Evolutionary conservation across 345 rosid species (phyloP), one percentile per base, ranked within the genome.

Genomic region (Laguncularia racemosa): DNA sequence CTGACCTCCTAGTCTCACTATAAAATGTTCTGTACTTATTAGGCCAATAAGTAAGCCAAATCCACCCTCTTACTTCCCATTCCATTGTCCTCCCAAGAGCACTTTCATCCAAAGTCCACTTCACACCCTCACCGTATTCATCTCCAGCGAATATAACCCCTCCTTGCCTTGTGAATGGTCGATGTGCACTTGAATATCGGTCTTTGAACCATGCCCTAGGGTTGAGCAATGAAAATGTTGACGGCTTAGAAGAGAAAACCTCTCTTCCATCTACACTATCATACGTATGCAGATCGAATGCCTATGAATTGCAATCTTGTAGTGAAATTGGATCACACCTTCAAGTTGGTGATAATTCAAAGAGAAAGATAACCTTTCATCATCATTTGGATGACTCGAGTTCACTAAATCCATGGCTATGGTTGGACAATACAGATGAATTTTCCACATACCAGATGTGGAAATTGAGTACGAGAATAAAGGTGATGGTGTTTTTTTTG

Each of bases 21-120:
- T 88, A 78, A 50, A 77, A 80, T 12, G 95, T 79, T 62, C 74
- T 81, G 46, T 82, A 73, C 69, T 81, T 91, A 40, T 91, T 86
- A 50, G 98, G 98, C 98, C 92, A 88, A 73, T 91, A 91, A 21
- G 95, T 91, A 59, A 88, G 52, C 89, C 93, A 91, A 75, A 91
- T 90, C 70, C 91, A 72, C 20, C 98, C 95, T 65, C 71, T 82
- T 13, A 91, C 68, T 44, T 91, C 98, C 82, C 82, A 88, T 70
- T 84, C 93, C 87, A 89, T 81, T 0, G 78, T 82, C 61, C 61
- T 84, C 26, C 96, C 96, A 2, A 67, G 43, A 2, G 75, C 79
- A 38, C 21, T 68, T 61, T 76, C 81, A 46, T 83, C 96, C 38
- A 92, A 73, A 45, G 78, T 92, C 98, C 96, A 89, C 55, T 63